Base-by-base conservation (phyloP, 208 protist species). In the Trypanosoma vivax region DNA sequence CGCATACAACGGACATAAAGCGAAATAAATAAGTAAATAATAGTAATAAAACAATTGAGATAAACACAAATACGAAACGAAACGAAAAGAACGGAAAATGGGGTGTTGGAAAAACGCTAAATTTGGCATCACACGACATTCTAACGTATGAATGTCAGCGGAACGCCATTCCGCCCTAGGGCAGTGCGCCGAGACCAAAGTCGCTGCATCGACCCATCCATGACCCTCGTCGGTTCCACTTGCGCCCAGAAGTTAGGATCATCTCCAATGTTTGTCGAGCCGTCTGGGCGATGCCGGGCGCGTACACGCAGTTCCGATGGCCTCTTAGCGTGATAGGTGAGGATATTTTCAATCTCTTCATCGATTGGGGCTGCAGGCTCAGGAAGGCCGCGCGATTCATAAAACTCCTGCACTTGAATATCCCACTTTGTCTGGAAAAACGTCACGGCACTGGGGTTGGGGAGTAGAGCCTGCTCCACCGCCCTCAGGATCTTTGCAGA, bases 401-500 rank as follows among this genome's bases (percentile, higher is more conserved):
- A 95, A 60, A 76, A 95, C 68, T 95, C 85, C 66, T 95, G 89
- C 29, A 95, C 89, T 38, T 93, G 85, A 50, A 95, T 95, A 50
- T 95, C 89, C 86, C 89, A 95, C 65, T 79, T 88, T 9, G 89
- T 95, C 14, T 84, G 79, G 62, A 95, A 90, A 57, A 95, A 86
- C 5, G 81, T 95, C 13, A 76, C 75, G 1, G 82, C 82, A 48
- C 66, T 62, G 6, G 88, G 79, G 24, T 82, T 74, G 4, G 69
- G 43, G 2, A 65, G 47, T 16, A 95, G 51, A 19, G 66, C 48
- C 1, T 31, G 46, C 57, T 95, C 81, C 14, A 90, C 79, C 3
- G 52, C 56, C 10, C 59, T 61, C 48, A 95, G 65, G 10, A 65
- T 65, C 9, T 60, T 46, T 1, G 73, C 46, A 21, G 61, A 64